Percentiles rank a stretch among this genome's conserved stretches.
phyloP scores from a whole-genome alignment of 179 eudicot genomes.

The Corrigiola litoralis region DNA sequence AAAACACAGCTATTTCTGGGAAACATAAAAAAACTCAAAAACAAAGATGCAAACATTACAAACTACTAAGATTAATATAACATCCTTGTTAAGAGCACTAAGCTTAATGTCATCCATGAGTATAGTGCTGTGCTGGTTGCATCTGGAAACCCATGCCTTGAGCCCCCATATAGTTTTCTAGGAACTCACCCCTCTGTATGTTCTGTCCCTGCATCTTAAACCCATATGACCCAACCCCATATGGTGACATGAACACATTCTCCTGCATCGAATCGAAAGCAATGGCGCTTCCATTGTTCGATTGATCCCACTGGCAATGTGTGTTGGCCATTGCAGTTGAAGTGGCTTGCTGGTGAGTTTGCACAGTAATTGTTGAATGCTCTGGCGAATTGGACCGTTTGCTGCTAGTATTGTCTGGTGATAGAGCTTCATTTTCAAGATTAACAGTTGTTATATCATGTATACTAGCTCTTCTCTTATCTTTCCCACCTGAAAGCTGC shows the following conservation, averaged over 20 bases:
- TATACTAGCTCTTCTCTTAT: conserved; percentile 90
- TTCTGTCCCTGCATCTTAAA: conserved; percentile 44
- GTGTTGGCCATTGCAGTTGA: conserved; percentile 30
- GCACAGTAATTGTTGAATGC: conserved; percentile 32
- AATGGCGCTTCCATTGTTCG: conserved; percentile 33
- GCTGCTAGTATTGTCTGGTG: conserved; percentile 40
- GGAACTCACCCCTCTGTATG: conserved; percentile 32
- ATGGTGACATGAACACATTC: conserved; percentile 41
- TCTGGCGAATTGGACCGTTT: conserved; percentile 48
- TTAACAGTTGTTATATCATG: conserved; percentile 93
- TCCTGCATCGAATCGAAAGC: conserved; percentile 44
- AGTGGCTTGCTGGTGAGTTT: conserved; percentile 29
- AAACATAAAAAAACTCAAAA: conserved; percentile 20
- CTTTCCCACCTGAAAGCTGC: conserved; percentile 92
- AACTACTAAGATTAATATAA: conserved; percentile 34
- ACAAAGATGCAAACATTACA: conserved; percentile 32
- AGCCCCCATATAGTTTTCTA: conserved; percentile 35
- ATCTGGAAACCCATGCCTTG: conserved; percentile 61
- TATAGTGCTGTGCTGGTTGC: conserved; percentile 55
- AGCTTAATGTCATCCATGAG: conserved; percentile 48
- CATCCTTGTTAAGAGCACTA: conserved; percentile 25
- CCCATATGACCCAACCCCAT: conserved; percentile 45
- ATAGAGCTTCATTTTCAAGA: conserved; percentile 50
- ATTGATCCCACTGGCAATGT: conserved; percentile 54
- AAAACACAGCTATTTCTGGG: conserved; percentile 26